These are phyloP conservation scores for Saccharum officinarum DNA, from an alignment of 176 grass and related monocot genomes.

Conservation along the genomic window DNA sequence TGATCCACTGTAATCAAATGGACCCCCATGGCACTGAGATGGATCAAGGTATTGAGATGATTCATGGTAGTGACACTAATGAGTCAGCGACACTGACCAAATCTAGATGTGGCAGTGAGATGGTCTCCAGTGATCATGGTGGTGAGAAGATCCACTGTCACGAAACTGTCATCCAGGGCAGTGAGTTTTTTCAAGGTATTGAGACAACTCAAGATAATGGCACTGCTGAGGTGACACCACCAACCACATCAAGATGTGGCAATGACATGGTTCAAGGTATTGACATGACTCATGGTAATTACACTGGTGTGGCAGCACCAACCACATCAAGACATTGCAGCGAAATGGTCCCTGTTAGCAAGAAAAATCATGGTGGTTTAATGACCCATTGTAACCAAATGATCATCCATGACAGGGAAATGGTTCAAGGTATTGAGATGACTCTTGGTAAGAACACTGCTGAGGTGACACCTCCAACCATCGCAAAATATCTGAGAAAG, in stretches of 20 bases:
- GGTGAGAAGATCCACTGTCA: background rate
- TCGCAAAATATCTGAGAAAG: slow-evolving; percentile 45
- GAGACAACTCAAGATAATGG: background rate
- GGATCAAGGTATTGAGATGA: background rate
- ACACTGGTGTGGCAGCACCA: background rate
- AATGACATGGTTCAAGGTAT: background rate
- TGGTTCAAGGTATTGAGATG: slow-evolving; percentile 23
- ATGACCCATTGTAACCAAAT: background rate
- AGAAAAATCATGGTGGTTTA: background rate
- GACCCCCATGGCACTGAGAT: background rate
- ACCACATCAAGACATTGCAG: slow-evolving; percentile 35
- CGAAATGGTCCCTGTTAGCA: background rate
- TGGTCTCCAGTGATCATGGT: background rate
- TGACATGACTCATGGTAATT: background rate
- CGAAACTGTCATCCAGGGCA: background rate
- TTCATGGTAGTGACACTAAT: background rate
- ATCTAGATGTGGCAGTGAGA: background rate
- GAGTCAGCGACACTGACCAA: background rate
- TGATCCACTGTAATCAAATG: background rate
- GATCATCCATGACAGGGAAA: background rate
- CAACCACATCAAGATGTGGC: background rate
- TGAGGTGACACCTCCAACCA: slow-evolving; percentile 29
- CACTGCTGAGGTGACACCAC: background rate
- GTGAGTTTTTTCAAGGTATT: background rate
- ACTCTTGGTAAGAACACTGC: slow-evolving; percentile 1